A percentile compares a stretch with the other conserved stretches of the same genome.
Conservation (phyloP, 805 yeast species). For the Candida jianshihensis region DNA sequence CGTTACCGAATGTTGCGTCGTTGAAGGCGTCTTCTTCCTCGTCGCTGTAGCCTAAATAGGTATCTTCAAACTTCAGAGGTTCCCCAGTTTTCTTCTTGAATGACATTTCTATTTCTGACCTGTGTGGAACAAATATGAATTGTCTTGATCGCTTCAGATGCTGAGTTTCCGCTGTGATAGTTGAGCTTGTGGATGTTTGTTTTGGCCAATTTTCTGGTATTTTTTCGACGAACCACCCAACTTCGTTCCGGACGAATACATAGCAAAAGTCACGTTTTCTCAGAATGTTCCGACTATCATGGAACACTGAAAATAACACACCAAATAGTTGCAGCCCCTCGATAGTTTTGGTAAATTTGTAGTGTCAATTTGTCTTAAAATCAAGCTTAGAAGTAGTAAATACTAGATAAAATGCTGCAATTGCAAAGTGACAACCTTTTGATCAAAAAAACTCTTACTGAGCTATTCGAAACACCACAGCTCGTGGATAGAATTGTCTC, state of each 20-base stretch:
- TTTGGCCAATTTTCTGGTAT: neutral
- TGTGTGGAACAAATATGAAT: no score
- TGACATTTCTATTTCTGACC: constrained; percentile 7
- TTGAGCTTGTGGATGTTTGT: neutral
- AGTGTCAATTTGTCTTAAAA: no score
- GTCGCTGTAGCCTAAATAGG: constrained; percentile 67
- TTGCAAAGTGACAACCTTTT: constrained; percentile 79
- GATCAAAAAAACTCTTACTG: constrained; percentile 72
- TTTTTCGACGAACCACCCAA: neutral
- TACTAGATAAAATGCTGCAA: constrained; percentile 56
- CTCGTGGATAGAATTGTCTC: constrained; percentile 80
- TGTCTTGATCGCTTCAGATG: no score
- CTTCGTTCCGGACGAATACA: neutral
- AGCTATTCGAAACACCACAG: constrained; percentile 50
- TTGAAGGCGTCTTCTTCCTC: constrained; percentile 76
- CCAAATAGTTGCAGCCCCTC: no score
- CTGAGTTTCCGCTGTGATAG: no score
- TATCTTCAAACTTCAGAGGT: constrained; percentile 72
- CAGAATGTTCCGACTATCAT: no score
- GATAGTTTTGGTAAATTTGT: no score
- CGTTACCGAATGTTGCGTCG: constrained; percentile 70
- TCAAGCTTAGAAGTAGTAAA: neutral
- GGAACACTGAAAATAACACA: no score
- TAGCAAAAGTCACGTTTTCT: no score
- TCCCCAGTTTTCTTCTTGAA: constrained; percentile 9